A percentile compares a stretch with the other conserved stretches of the same genome.
Conservation (phyloP, 768 basidiomycete genomes). For the Chalciporus piperatus region DNA sequence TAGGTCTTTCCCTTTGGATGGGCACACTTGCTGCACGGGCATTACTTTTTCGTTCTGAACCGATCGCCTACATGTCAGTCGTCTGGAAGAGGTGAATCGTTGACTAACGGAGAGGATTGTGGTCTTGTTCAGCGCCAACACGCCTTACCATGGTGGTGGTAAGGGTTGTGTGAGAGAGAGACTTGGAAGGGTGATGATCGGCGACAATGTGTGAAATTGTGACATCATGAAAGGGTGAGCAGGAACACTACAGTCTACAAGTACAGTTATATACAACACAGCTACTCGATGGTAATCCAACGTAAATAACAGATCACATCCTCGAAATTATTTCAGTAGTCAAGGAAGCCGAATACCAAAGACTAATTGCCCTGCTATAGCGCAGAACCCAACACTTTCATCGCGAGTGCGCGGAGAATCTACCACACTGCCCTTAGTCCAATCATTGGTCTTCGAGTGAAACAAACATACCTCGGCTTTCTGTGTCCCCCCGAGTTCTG, state of each 20-base stretch:
- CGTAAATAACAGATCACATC: neutral
- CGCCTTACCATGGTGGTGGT: conserved; percentile 9
- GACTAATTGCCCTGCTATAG: conserved; percentile 17
- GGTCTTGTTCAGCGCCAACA: neutral
- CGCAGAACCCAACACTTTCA: conserved; percentile 78
- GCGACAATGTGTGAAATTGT: conserved; percentile 9
- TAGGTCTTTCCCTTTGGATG: conserved; percentile 9
- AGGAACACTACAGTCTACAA: neutral
- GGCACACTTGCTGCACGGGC: conserved; percentile 18
- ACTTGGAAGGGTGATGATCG: too few species aligned
- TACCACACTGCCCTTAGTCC: conserved; percentile 27
- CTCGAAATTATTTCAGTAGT: neutral
- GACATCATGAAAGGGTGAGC: neutral
- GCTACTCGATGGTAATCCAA: neutral
- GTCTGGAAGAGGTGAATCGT: neutral
- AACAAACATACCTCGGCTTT: conserved; percentile 76
- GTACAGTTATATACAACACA: neutral
- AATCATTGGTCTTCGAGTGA: neutral
- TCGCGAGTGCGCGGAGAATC: conserved; percentile 78
- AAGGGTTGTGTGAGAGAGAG: neutral
- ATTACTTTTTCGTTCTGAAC: conserved; percentile 13
- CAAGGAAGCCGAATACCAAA: neutral
- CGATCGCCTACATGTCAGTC: conserved; percentile 5
- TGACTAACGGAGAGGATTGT: conserved; percentile 8
- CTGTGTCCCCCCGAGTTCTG: conserved; percentile 67